phyloP scores from a whole-genome alignment of 2,329 filamentous ascomycete genomes.

The Cercospora sp. region DNA sequence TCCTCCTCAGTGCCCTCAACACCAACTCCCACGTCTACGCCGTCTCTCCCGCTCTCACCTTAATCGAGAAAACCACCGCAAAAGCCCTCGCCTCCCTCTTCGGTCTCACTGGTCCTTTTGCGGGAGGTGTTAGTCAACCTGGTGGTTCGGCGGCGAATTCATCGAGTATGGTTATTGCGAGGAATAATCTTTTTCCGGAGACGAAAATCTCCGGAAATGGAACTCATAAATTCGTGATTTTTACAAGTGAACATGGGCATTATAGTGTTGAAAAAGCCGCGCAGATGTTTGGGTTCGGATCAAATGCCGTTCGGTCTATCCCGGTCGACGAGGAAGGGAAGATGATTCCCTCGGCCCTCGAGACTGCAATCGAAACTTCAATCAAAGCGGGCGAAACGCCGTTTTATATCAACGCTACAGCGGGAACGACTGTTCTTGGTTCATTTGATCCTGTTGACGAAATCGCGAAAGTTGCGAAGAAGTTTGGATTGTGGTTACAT shows the following conservation, averaged over 20 bases:
- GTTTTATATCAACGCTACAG: conserved; percentile 93
- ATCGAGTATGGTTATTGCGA: conserved; percentile 80
- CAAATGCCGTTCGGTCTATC: conserved; percentile 69
- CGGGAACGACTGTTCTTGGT: conserved; percentile 89
- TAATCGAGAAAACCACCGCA: conserved; percentile 84
- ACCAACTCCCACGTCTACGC: conserved; percentile 95
- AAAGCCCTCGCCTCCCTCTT: conserved; percentile 73
- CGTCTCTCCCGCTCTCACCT: conserved; percentile 82
- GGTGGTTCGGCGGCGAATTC: conserved; percentile 84
- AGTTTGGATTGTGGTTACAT: conserved; percentile 82
- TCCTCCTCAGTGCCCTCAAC: conserved; percentile 82
- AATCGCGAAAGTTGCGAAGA: conserved; percentile 69
- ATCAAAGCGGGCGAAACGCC: conserved; percentile 51
- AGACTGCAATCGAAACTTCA: too few relatives aligned
- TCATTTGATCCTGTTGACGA: conserved; percentile 78
- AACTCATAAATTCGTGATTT: conserved; percentile 69
- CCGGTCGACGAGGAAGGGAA: conserved; percentile 70
- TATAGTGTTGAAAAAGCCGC: conserved; percentile 95
- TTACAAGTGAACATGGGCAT: conserved; percentile 87
- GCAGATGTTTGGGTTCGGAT: conserved; percentile 84
- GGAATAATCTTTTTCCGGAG: conserved; percentile 79
- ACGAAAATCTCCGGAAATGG: conserved; percentile 74
- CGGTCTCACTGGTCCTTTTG: conserved; percentile 67
- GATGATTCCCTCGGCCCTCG: conserved; percentile 68
- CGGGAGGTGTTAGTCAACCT: conserved; percentile 73